Conservation (phyloP, 352 stramenopile species). For the Globisporangium echinulatum region DNA sequence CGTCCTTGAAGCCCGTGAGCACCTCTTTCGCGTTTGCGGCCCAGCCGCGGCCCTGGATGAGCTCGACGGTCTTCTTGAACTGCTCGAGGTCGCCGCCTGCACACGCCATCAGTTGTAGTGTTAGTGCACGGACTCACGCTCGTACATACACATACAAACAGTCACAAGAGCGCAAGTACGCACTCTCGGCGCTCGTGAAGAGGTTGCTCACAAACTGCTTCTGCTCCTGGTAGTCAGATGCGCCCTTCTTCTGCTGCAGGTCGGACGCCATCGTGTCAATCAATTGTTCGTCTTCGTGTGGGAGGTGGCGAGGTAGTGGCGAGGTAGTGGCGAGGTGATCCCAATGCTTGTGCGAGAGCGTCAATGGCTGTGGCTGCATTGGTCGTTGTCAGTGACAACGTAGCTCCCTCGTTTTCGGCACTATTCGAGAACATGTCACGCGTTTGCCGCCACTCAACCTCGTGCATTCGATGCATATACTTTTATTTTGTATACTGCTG, state of each 20-base stretch:
- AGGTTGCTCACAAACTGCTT: conserved; percentile 73
- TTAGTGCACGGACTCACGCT: neutral
- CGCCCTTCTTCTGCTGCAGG: conserved; percentile 54
- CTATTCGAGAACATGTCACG: too few relatives aligned
- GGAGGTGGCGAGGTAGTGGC: too few relatives aligned
- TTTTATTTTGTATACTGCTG: too few relatives aligned
- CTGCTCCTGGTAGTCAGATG: conserved; percentile 69
- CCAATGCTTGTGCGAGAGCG: too few relatives aligned
- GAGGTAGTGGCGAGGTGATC: too few relatives aligned
- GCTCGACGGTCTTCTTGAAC: conserved; percentile 56
- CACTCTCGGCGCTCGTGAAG: conserved; percentile 68
- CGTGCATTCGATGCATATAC: too few relatives aligned
- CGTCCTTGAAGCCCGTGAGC: conserved; percentile 74
- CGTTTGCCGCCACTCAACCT: too few relatives aligned
- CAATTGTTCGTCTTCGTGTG: conserved; percentile 3
- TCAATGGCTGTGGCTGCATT: too few relatives aligned
- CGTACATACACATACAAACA: neutral
- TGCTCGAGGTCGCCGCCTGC: conserved; percentile 69
- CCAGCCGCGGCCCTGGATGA: conserved; percentile 52
- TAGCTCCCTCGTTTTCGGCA: too few relatives aligned
- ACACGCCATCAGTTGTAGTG: neutral
- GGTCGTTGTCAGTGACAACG: too few relatives aligned
- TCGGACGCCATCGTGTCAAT: conserved; percentile 21
- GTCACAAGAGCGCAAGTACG: conserved; percentile 5
- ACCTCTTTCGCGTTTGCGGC: conserved; percentile 44